Evolutionary conservation across 2,329 filamentous ascomycete genomes (phyloP).

Genomic region (Exophiala dermatitidis): DNA sequence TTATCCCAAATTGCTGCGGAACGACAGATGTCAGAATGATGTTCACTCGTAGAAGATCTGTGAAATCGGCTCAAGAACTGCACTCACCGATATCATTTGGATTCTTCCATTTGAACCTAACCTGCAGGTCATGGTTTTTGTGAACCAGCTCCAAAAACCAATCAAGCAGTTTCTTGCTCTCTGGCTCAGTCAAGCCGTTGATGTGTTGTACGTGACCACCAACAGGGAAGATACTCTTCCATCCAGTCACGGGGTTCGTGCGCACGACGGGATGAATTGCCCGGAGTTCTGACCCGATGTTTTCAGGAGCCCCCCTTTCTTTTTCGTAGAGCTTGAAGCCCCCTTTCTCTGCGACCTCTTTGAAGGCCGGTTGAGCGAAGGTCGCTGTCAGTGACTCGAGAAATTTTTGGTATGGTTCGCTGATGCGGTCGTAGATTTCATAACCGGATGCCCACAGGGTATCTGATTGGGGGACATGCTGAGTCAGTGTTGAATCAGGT

Average conservation of each 20-base stretch:
- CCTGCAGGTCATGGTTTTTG: constrained; percentile 47
- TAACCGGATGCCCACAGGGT: constrained; percentile 63
- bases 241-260: constrained; percentile 58
- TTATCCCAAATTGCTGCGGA: constrained; percentile 35
- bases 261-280: constrained; percentile 52
- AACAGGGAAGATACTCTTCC: constrained; percentile 50
- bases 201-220: constrained; percentile 38
- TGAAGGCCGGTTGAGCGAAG: constrained; percentile 46
- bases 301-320: constrained; percentile 48
- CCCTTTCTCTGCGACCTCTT: constrained; percentile 38
- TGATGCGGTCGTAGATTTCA: constrained; percentile 58
- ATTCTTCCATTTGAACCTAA: constrained; percentile 45
- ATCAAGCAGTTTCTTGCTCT: constrained; percentile 39
- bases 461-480: constrained; percentile 31
- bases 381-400: constrained; percentile 54
- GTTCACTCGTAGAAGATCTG: too few species aligned
- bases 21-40: background rate
- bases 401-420: constrained; percentile 47
- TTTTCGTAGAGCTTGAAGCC: constrained; percentile 35
- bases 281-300: constrained; percentile 45
- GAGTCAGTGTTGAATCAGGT: background rate
- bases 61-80: too few species aligned
- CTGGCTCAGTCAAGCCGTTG: constrained; percentile 40
- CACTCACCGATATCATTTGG: constrained; percentile 41
- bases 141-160: constrained; percentile 39